A percentile compares a stretch with the other conserved stretches of the same genome.
These are phyloP conservation scores for Rhizomucor pusillus DNA, from an alignment of 371 early-diverging fungal genomes.

Conservation along the genomic window DNA sequence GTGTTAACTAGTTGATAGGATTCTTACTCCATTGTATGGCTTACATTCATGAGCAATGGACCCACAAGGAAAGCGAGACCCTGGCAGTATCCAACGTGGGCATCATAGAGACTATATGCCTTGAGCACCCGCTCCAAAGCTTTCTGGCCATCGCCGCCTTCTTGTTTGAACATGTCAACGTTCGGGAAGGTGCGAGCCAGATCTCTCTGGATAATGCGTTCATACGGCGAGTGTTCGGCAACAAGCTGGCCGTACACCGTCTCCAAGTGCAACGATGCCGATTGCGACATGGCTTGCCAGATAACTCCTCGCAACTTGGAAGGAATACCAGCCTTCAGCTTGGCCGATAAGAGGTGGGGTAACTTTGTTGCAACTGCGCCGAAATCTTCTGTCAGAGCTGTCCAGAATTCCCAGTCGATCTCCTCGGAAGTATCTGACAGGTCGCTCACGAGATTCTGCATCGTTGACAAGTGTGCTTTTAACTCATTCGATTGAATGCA, in stretches of 20 bases:
- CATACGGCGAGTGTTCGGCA: conserved; percentile 77
- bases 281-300: conserved; percentile 90
- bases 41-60: conserved; percentile 87
- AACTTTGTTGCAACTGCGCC: conserved; percentile 56
- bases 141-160: conserved; percentile 84
- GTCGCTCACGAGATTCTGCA: conserved; percentile 41
- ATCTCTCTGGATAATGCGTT: conserved; percentile 88
- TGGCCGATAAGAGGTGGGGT: conserved; percentile 63
- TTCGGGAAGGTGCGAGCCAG: conserved; percentile 90
- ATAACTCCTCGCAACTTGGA: conserved; percentile 83
- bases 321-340: conserved; percentile 84
- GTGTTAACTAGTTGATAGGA: too few species aligned
- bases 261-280: conserved; percentile 75
- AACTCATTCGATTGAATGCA: conserved; percentile 54
- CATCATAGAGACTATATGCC: conserved; percentile 90
- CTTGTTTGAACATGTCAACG: conserved; percentile 81
- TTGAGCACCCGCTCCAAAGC: conserved; percentile 80
- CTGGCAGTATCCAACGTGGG: conserved; percentile 95
- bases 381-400: conserved; percentile 83
- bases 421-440: conserved; percentile 30
- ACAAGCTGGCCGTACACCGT: conserved; percentile 82
- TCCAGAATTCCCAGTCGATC: conserved; percentile 94
- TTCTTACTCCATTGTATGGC: too few species aligned
- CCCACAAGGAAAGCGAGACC: conserved; percentile 94
- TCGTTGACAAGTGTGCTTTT: conserved; percentile 50